These are phyloP conservation scores for Neofusicoccum kwambonambiense DNA, from an alignment of 2,329 filamentous ascomycete species.

Conservation along the genomic window DNA sequence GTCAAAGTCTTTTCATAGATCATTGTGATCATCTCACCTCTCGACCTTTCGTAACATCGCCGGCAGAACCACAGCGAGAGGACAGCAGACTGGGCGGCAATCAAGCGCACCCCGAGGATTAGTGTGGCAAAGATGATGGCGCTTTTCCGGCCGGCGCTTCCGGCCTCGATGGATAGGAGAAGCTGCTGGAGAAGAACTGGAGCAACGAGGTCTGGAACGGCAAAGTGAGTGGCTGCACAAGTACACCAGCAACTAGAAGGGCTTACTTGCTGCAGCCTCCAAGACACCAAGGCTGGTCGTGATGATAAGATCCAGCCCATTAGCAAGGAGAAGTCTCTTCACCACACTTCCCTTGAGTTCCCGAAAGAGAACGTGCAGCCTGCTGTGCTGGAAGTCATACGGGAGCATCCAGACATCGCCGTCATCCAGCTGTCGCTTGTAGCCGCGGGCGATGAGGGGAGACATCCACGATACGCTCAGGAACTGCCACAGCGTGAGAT, in stretches of 20 bases:
- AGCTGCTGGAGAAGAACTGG: conserved; percentile 73
- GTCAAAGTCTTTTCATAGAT: conserved; percentile 75
- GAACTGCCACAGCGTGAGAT: conserved; percentile 76
- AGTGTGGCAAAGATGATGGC: conserved; percentile 66
- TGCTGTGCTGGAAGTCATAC: conserved; percentile 77
- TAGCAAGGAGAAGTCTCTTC: conserved; percentile 67
- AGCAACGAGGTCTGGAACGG: conserved; percentile 41
- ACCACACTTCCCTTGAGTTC: conserved; percentile 72
- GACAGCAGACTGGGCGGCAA: conserved; percentile 64
- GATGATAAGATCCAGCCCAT: conserved; percentile 74
- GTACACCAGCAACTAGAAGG: background rate
- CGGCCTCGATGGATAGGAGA: conserved; percentile 63
- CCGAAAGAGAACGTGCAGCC: conserved; percentile 72
- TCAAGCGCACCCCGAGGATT: conserved; percentile 59
- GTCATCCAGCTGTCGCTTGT: conserved; percentile 65
- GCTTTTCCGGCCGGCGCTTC: conserved; percentile 46
- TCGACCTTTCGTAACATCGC: conserved; percentile 76
- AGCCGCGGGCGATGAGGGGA: conserved; percentile 67
- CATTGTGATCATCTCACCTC: conserved; percentile 84
- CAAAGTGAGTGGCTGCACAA: background rate
- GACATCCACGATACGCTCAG: conserved; percentile 82
- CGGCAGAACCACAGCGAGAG: conserved; percentile 80
- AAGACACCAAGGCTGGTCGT: conserved; percentile 64
- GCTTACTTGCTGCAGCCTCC: conserved; percentile 56
- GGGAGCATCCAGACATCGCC: conserved; percentile 79